phyloP scores from a whole-genome alignment of 495 filamentous ascomycete genomes.

The Hypoxylon crocopeplum region DNA sequence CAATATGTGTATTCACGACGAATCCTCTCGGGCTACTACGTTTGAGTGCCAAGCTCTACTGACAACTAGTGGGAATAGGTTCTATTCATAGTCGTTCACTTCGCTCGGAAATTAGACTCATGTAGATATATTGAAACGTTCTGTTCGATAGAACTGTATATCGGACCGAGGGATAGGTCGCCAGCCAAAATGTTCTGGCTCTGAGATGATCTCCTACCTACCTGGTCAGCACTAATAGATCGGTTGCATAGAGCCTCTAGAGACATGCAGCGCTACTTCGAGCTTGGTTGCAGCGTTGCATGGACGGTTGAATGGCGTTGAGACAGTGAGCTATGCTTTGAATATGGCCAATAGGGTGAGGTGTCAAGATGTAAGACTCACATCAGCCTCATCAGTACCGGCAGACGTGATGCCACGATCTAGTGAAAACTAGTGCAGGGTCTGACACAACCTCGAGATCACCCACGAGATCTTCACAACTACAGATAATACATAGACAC shows the following conservation, averaged over 20 bases:
- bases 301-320: conserved; percentile 9
- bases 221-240: conserved; percentile 5
- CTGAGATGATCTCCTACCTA: conserved; percentile 9
- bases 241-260: conserved; percentile 7
- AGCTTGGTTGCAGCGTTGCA: background rate
- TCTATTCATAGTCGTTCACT: background rate
- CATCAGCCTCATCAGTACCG: conserved; percentile 10
- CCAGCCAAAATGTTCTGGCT: conserved; percentile 14
- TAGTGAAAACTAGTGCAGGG: conserved; percentile 1
- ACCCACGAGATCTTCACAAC: background rate
- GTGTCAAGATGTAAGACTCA: conserved; percentile 5
- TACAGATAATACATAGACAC: no score
- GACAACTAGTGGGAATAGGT: background rate
- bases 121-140: conserved; percentile 27
- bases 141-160: conserved; percentile 7
- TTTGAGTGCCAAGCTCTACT: background rate
- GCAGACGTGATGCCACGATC: background rate
- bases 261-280: conserved; percentile 5
- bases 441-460: conserved; percentile 5
- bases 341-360: background rate
- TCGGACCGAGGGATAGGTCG: conserved; percentile 10
- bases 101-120: conserved; percentile 10
- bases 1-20: no score
- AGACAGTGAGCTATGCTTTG: background rate
- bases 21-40: background rate